phyloP scores from a whole-genome alignment of 2,329 filamentous ascomycete species.

The Paraphaeosphaeria sporulosa region DNA sequence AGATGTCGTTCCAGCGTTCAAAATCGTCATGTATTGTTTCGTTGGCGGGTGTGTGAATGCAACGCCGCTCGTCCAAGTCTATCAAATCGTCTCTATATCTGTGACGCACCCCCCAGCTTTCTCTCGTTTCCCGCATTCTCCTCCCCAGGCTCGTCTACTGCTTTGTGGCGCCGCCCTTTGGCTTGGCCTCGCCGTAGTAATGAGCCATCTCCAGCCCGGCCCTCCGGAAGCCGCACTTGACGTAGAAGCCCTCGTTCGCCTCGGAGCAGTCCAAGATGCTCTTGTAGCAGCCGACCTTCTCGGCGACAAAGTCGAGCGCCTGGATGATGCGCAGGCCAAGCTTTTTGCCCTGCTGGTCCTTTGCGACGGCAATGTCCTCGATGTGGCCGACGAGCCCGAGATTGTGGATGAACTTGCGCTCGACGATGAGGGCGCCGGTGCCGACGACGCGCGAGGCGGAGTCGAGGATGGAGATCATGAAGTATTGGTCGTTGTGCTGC shows the following conservation, averaged over 20 bases:
- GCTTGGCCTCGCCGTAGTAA: slow-evolving; percentile 67
- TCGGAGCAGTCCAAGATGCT: slow-evolving; percentile 96
- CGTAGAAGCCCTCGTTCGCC: slow-evolving; percentile 95
- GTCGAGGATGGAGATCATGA: slow-evolving; percentile 85
- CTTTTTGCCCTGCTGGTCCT: slow-evolving; percentile 97
- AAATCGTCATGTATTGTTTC: not conserved
- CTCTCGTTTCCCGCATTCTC: not conserved
- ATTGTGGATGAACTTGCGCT: slow-evolving; percentile 90
- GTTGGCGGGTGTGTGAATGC: not conserved
- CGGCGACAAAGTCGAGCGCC: slow-evolving; percentile 86
- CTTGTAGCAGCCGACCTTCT: slow-evolving; percentile 94
- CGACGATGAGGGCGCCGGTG: slow-evolving; percentile 87
- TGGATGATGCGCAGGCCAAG: slow-evolving; percentile 91
- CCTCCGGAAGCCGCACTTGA: slow-evolving; percentile 94
- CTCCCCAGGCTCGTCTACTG: slow-evolving; percentile 1
- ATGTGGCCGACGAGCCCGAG: slow-evolving; percentile 91
- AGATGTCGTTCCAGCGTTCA: not conserved
- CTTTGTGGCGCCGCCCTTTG: slow-evolving; percentile 25
- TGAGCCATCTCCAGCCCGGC: slow-evolving; percentile 97
- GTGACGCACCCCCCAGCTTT: not conserved
- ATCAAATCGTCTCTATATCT: not conserved
- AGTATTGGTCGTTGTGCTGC: slow-evolving; percentile 78
- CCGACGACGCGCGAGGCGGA: slow-evolving; percentile 77
- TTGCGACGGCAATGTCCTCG: slow-evolving; percentile 94
- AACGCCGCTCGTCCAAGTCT: not conserved